Conservation (phyloP, 2,329 filamentous ascomycete species). For the Torrubiella hemipterigena region DNA sequence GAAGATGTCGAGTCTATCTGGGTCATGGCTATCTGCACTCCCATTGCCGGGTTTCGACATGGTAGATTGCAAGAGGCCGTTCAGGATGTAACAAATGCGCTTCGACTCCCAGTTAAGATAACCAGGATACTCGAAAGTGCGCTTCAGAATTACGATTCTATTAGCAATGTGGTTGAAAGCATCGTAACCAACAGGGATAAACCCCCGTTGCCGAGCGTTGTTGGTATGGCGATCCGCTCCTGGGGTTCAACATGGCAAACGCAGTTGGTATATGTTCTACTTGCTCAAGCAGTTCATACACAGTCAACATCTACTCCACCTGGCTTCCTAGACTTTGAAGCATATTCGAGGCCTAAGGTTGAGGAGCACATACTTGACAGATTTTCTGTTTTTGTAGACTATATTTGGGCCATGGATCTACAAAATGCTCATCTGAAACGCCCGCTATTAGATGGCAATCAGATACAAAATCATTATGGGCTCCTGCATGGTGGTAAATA, state of each 20-base stretch:
- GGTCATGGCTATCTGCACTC: conserved; percentile 9
- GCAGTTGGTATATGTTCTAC: conserved; percentile 8
- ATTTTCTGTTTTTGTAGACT: conserved; percentile 6
- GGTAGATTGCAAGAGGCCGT: conserved; percentile 4
- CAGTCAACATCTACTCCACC: not conserved
- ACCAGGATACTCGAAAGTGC: conserved; percentile 5
- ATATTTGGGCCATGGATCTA: conserved; percentile 4
- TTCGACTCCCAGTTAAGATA: conserved; percentile 6
- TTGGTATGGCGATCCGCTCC: conserved; percentile 10
- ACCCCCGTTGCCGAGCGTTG: conserved; percentile 4
- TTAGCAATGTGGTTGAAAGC: conserved; percentile 1
- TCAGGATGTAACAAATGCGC: conserved; percentile 6
- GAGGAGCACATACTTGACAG: conserved; percentile 1
- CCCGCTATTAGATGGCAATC: conserved; percentile 7
- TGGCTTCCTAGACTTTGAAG: not conserved
- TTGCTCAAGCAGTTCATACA: conserved; percentile 4
- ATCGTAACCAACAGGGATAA: not conserved
- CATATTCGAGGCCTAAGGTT: not conserved
- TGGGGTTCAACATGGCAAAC: conserved; percentile 9
- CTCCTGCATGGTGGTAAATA: conserved; percentile 6
- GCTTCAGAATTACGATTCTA: conserved; percentile 7
- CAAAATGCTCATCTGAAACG: conserved; percentile 3
- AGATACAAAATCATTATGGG: conserved; percentile 8
- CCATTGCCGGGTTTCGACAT: conserved; percentile 6
- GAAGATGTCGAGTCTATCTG: conserved; percentile 5